Conservation (phyloP, 2,329 filamentous ascomycete species). For the Orbilia oligospora region DNA sequence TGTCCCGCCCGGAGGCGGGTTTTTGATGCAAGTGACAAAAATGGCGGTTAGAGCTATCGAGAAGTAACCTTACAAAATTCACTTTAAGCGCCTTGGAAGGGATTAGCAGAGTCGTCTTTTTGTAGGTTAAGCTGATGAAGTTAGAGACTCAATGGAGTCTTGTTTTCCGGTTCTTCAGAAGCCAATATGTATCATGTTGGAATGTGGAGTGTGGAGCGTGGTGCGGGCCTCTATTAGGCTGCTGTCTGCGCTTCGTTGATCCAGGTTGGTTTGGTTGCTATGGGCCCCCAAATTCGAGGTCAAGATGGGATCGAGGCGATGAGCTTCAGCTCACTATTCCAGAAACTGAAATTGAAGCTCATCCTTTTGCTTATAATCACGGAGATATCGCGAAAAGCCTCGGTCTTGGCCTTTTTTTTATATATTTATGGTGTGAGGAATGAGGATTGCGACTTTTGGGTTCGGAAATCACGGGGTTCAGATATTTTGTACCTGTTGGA, state of each 20-base stretch:
- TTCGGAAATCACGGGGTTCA: slow-evolving; percentile 15
- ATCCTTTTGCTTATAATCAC: slow-evolving; percentile 15
- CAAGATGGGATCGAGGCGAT: background rate
- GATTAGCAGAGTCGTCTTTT: slow-evolving; percentile 14
- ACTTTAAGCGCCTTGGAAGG: slow-evolving; percentile 18
- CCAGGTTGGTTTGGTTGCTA: slow-evolving; percentile 35
- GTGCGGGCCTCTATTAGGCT: slow-evolving; percentile 10
- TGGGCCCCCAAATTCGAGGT: slow-evolving; percentile 7
- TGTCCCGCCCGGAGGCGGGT: slow-evolving; percentile 40
- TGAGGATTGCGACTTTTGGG: slow-evolving; percentile 9
- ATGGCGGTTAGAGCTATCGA: slow-evolving; percentile 26
- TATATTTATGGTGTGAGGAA: background rate
- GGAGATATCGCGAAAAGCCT: slow-evolving; percentile 31
- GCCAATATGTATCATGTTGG: slow-evolving; percentile 11
- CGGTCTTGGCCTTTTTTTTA: slow-evolving; percentile 12
- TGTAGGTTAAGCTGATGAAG: slow-evolving; percentile 2
- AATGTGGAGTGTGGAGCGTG: background rate
- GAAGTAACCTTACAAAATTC: slow-evolving; percentile 4
- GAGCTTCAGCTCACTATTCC: slow-evolving; percentile 26
- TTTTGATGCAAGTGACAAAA: slow-evolving; percentile 47
- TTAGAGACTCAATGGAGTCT: slow-evolving; percentile 18
- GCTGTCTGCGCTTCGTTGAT: slow-evolving; percentile 14
- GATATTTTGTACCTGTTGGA: slow-evolving; percentile 3
- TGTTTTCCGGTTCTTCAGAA: background rate
- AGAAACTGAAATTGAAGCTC: slow-evolving; percentile 17